Percentiles rank a stretch among this genome's conserved stretches.
Evolutionary conservation across 2,329 filamentous ascomycete genomes (phyloP).

Genomic region (Ophiosphaerella herpotricha): DNA sequence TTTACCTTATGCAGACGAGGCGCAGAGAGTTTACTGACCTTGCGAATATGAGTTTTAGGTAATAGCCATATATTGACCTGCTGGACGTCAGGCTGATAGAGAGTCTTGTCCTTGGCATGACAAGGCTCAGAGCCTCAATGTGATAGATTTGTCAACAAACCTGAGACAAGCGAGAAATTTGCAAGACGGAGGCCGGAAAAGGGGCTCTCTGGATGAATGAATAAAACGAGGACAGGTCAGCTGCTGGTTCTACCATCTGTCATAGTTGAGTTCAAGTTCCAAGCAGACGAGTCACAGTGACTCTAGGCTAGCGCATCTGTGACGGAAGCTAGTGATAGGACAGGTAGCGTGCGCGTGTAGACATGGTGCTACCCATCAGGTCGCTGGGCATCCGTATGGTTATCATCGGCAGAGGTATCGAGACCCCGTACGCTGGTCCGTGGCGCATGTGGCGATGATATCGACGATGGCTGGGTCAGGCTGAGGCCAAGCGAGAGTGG

Average conservation of each 20-base stretch:
- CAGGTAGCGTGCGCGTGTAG: background rate
- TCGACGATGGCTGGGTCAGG: background rate
- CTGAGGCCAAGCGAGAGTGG: background rate
- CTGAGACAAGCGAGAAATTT: background rate
- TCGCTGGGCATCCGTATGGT: slow-evolving; percentile 10
- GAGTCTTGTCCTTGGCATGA: background rate
- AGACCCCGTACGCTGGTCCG: slow-evolving; percentile 20
- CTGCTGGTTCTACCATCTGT: background rate
- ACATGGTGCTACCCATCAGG: too few relatives aligned
- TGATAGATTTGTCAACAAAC: background rate
- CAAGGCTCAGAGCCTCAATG: background rate
- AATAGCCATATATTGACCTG: too few relatives aligned
- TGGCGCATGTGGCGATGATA: slow-evolving; percentile 14
- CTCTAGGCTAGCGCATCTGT: slow-evolving; percentile 11
- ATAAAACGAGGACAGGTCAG: background rate
- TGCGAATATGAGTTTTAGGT: too few relatives aligned
- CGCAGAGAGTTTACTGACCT: too few relatives aligned
- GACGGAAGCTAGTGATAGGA: background rate
- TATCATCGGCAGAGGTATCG: slow-evolving; percentile 14
- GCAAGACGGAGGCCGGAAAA: too few relatives aligned
- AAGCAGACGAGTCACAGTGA: slow-evolving; percentile 13
- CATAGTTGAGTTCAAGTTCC: too few relatives aligned
- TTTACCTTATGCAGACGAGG: too few relatives aligned
- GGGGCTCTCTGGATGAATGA: background rate
- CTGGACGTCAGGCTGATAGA: too few relatives aligned